Base-by-base conservation (phyloP, 106 monocot species). In the Phalaenopsis equestris region DNA sequence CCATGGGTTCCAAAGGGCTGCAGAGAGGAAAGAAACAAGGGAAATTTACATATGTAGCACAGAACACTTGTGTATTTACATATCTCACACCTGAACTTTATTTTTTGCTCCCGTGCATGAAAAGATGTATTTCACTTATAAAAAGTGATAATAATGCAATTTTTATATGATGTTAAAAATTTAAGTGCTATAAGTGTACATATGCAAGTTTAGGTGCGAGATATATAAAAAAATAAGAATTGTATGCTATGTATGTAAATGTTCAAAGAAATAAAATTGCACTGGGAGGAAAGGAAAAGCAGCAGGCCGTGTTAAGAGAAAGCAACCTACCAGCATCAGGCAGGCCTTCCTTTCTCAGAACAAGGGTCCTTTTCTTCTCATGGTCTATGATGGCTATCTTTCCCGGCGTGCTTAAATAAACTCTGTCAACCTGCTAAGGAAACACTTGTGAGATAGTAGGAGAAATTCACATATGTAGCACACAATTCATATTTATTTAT, bases 1-100 rank as follows among this genome's bases (percentile, higher is more conserved):
- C 90, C 90, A 90, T 38, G 90, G 90, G 80, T 88, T 90, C 90
- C 90, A 90, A 6, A 90, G 67, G 57, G 79, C 90, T 90, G 81
- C 47, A 21, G 41, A 72, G 15, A 15, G 0, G 72, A 72, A 76
- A 24, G 61, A 30, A 30, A 30, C 30, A 30, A 30, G 30, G 30
- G 30, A 30, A 30, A 30, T 30, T 30, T 30, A 30, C 30, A 30
- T 30, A 30, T 30, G 30, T 30, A 30, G 30, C 30, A 30, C 30
- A 30, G 30, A 30, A 30, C 30, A 0, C 30, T 30, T 30, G 30
- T 30, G 30, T 30, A 30, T 30, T 30, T 30, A 30, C 30, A 30
- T 30, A 30, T 30, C 30, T 30, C 30, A 30, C 30, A 30, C 30
- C 30, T 30, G 30, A 30, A 30, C 30, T 30, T 30, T 30, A 30